Base-by-base conservation (phyloP, 306 rosid genomes). In the Prunus davidiana region DNA sequence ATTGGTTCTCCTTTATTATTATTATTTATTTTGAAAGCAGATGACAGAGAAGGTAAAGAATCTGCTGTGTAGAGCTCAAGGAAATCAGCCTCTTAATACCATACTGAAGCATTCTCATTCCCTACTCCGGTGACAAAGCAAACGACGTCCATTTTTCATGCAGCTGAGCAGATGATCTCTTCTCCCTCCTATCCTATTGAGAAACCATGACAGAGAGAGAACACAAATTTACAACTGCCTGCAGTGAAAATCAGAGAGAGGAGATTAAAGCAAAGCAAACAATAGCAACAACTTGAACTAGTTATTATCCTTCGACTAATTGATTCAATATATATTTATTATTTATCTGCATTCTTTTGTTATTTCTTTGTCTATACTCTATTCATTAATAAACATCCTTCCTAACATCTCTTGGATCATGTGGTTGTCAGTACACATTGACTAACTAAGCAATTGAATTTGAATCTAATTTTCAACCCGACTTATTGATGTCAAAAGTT, bases 71-170 rank as follows among this genome's bases (percentile, higher is more conserved):
- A 91, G 85, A 78, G 88, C 91, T 24, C 92, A 86, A 65, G 90
- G 90, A 72, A 87, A 81, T 61, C 93, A 80, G 81, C 86, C 89
- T 62, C 80, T 93, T 1, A 81, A 76, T 72, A 87, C 76, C 51
- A 14, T 93, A 34, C 67, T 93, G 64, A 90, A 82, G 88, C 98
- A 87, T 83, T 90, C 98, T 88, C 93, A 82, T 76, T 81, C 90
- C 52, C 75, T 91, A 76, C 88, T 93, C 60, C 87, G 96, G 47
- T 90, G 86, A 93, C 11, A 34, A 58, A 45, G 14, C 45, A 6
- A 16, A 25, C 18, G 24, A 4, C 27, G 49, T 34, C 25, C 62
- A 56, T 56, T 56, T 56, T 51, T 1, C 57, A 14, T 14, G 57
- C 20, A 52, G n/a, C n/a, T 12, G 65, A 60, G n/a, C n/a, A 25